These are phyloP conservation scores for Plasmodiophora brassicae DNA, from an alignment of 208 protist species.

Conservation along the genomic window DNA sequence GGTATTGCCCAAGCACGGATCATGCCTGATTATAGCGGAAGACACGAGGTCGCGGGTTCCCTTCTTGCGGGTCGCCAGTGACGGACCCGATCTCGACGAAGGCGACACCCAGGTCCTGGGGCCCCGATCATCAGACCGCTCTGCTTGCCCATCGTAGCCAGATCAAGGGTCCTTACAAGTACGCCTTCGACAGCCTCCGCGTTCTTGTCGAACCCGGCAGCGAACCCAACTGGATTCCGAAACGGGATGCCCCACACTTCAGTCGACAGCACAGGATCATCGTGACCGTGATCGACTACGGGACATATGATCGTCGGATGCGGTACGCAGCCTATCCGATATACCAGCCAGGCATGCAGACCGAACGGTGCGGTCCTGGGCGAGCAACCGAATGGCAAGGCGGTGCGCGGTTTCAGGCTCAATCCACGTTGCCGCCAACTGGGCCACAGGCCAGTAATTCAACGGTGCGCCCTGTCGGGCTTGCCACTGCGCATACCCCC, in stretches of 20 bases:
- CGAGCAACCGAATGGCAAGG: background rate
- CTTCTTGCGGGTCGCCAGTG: conserved; percentile 61
- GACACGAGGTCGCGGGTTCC: conserved; percentile 62
- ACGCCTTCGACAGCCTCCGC: conserved; percentile 49
- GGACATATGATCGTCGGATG: background rate
- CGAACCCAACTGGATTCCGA: conserved; percentile 61
- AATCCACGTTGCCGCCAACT: background rate
- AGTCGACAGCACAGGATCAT: conserved; percentile 33
- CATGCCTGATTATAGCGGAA: conserved; percentile 53
- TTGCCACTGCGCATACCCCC: background rate
- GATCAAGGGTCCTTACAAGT: background rate
- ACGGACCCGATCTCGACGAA: conserved; percentile 64
- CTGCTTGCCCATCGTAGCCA: too few relatives aligned
- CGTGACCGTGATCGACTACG: background rate
- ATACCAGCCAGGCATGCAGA: background rate
- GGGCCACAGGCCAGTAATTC: background rate
- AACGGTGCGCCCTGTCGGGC: background rate
- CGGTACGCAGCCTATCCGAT: background rate
- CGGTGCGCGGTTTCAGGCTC: background rate
- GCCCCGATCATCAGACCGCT: too few relatives aligned
- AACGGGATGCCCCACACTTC: conserved; percentile 56
- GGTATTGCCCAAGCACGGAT: background rate
- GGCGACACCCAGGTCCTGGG: conserved; percentile 56
- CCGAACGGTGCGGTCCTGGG: background rate
- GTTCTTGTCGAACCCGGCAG: conserved; percentile 68